Evolutionary conservation across 116 monocot species (phyloP).

Genomic region (Zostera marina): DNA sequence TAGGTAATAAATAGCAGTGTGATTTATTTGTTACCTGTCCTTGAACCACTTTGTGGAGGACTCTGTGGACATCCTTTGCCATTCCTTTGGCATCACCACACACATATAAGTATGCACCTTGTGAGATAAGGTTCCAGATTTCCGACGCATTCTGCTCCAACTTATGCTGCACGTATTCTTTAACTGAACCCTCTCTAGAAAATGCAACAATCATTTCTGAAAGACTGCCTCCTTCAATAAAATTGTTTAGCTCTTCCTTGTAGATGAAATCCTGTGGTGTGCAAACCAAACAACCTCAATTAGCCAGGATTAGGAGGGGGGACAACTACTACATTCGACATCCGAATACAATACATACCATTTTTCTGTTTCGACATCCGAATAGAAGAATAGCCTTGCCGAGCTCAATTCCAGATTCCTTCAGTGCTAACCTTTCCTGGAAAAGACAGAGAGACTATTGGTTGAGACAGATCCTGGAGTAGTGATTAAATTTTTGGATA

Average conservation of each 20-base stretch:
- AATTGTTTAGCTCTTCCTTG: conserved; percentile 73
- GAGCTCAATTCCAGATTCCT: conserved; percentile 48
- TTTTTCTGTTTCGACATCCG: conserved; percentile 72
- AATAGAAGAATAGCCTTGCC: conserved; percentile 61
- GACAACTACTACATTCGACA: conserved; percentile 28
- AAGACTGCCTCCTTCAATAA: conserved; percentile 47
- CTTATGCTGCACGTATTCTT: conserved; percentile 97
- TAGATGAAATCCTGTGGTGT: conserved; percentile 65
- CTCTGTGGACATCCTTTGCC: conserved; percentile 76
- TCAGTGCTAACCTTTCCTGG: conserved; percentile 77
- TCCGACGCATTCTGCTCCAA: conserved; percentile 73
- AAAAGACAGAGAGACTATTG: not conserved
- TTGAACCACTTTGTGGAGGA: conserved; percentile 61
- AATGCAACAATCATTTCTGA: conserved; percentile 87
- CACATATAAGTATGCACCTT: conserved; percentile 57
- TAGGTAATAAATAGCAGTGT: not conserved
- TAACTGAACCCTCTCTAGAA: conserved; percentile 66
- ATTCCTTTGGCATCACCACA: conserved; percentile 93
- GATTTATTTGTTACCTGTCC: conserved; percentile 32
- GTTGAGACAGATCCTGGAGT: too few relatives aligned
- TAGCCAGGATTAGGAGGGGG: too few relatives aligned
- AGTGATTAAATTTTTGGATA: not conserved
- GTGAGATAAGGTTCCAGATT: conserved; percentile 50
- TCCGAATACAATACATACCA: conserved; percentile 62
- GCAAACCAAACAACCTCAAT: too few relatives aligned